These are phyloP conservation scores for Sisymbrium irio DNA, from an alignment of 345 rosid genomes.

Conservation along the genomic window DNA sequence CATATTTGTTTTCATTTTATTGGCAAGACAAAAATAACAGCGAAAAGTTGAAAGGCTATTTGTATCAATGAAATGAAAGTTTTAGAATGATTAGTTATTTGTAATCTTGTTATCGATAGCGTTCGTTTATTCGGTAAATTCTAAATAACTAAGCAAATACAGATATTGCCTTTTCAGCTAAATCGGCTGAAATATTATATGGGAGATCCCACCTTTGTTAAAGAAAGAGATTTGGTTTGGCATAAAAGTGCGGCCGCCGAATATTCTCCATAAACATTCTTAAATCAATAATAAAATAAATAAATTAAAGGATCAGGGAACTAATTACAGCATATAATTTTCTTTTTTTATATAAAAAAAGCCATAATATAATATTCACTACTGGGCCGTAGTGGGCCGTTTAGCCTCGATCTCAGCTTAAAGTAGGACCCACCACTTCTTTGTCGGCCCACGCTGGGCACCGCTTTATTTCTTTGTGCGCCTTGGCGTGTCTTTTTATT, in stretches of 20 bases:
- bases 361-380: not conserved
- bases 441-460: constrained; percentile 40
- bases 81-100: no score
- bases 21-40: no score
- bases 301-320: not conserved
- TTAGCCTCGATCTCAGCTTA: constrained; percentile 22
- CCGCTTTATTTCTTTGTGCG: constrained; percentile 18
- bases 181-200: not conserved
- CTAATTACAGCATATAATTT: not conserved
- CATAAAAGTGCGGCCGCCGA: constrained; percentile 41
- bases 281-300: no score
- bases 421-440: constrained; percentile 29
- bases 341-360: not conserved
- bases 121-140: not conserved
- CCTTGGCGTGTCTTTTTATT: constrained; percentile 28
- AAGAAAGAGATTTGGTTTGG: constrained; percentile 35
- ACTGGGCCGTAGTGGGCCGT: constrained; percentile 34
- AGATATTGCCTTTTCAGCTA: constrained; percentile 23
- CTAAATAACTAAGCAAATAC: constrained; percentile 8
- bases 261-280: constrained; percentile 13
- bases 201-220: constrained; percentile 20
- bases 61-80: no score
- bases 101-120: not conserved
- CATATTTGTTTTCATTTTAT: no score
- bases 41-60: no score